Evolutionary conservation across 23 red algal genomes (phyloP).

Genomic region (Gracilaria domingensis): DNA sequence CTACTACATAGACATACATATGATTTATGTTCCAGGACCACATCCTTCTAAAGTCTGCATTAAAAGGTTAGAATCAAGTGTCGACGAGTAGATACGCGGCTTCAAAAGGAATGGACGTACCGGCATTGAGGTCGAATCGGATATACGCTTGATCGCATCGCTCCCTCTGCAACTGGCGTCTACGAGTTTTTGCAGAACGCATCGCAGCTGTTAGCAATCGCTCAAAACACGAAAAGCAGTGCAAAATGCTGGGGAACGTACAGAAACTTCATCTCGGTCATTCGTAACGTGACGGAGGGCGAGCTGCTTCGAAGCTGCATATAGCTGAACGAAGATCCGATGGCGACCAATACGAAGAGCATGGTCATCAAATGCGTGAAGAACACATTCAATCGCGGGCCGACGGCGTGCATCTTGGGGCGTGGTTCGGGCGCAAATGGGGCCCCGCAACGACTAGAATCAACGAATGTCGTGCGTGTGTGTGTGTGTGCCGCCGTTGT

Average conservation of each 20-base stretch:
- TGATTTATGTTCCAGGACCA: conserved; percentile 78
- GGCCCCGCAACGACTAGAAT: not conserved
- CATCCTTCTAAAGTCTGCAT: conserved; percentile 43
- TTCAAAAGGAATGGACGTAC: conserved; percentile 3
- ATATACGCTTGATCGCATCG: conserved; percentile 69
- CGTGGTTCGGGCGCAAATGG: not conserved
- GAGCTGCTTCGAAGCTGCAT: conserved; percentile 33
- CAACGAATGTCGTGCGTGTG: too few relatives aligned
- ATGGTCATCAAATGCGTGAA: conserved; percentile 79
- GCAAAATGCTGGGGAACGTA: not conserved
- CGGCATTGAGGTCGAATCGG: conserved; percentile 64
- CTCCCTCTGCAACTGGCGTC: conserved; percentile 44
- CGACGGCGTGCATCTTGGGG: conserved; percentile 59
- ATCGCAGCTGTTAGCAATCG: not conserved
- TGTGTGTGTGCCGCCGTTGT: too few relatives aligned
- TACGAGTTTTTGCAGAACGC: too few relatives aligned
- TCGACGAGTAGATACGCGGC: not conserved
- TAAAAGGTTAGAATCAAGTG: not conserved
- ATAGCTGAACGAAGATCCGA: conserved; percentile 57
- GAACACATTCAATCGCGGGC: conserved; percentile 68
- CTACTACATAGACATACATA: conserved; percentile 73
- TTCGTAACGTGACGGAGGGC: conserved; percentile 29
- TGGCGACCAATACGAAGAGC: conserved; percentile 50
- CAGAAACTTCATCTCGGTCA: conserved; percentile 54
- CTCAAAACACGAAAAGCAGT: not conserved